phyloP scores from a whole-genome alignment of 2,329 filamentous ascomycete genomes.

The Aureobasidium sp. region DNA sequence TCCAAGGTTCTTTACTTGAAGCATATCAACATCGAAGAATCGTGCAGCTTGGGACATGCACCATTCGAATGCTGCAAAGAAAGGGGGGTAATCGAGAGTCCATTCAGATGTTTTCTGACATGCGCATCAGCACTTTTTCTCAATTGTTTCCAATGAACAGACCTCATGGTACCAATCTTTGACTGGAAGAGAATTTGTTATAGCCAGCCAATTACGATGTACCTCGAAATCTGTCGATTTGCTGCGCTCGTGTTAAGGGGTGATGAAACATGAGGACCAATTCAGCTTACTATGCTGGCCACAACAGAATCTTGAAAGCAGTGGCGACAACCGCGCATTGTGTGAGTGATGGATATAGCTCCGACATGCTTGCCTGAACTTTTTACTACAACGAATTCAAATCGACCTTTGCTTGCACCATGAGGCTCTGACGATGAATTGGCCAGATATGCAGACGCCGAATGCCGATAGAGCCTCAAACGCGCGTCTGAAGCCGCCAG shows the following conservation, averaged over 20 bases:
- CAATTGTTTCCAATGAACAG: constrained; percentile 17
- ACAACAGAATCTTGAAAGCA: constrained; percentile 84
- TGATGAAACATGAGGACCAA: constrained; percentile 14
- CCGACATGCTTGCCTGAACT: constrained; percentile 53
- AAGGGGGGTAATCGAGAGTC: constrained; percentile 97
- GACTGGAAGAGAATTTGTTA: constrained; percentile 81
- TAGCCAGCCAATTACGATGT: constrained; percentile 96
- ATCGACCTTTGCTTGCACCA: background rate
- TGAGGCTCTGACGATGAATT: background rate
- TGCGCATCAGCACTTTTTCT: constrained; percentile 17
- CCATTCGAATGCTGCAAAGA: constrained; percentile 98
- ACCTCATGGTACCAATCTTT: constrained; percentile 92
- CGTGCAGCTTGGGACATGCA: constrained; percentile 72
- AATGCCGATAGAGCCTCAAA: background rate
- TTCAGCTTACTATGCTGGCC: constrained; percentile 79
- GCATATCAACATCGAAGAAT: constrained; percentile 72
- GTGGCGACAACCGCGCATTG: constrained; percentile 83
- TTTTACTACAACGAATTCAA: background rate
- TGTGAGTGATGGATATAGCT: constrained; percentile 76
- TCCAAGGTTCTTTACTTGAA: constrained; percentile 69
- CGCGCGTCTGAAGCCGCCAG: background rate
- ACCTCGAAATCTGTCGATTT: constrained; percentile 99
- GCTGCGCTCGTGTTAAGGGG: constrained; percentile 43
- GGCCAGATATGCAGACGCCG: constrained; percentile 10
- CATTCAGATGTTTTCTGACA: constrained; percentile 84